phyloP scores from a whole-genome alignment of 257 asterid genomes.

The Orobanche coerulescens region DNA sequence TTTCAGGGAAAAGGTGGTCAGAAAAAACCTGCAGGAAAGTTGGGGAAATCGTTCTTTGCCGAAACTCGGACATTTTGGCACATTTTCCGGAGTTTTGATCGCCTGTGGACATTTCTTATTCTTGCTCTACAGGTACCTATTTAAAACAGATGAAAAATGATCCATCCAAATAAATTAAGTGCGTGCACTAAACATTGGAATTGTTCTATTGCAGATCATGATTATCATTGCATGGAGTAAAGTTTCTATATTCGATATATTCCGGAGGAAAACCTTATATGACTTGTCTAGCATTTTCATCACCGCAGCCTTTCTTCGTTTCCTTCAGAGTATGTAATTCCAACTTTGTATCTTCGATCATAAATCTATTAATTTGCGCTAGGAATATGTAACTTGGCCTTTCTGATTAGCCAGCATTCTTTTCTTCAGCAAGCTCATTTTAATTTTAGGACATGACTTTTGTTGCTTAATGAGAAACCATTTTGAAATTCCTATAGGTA shows the following conservation, averaged over 20 bases:
- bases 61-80: constrained; percentile 98
- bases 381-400: background rate
- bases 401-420: background rate
- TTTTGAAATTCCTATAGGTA: constrained; percentile 42
- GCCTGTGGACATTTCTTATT: constrained; percentile 85
- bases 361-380: background rate
- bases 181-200: constrained; percentile 22
- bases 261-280: constrained; percentile 49
- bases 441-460: constrained; percentile 12
- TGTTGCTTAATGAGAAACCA: constrained; percentile 16
- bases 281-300: constrained; percentile 75
- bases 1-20: constrained; percentile 64
- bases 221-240: constrained; percentile 73
- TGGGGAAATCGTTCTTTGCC: constrained; percentile 88
- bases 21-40: constrained; percentile 39
- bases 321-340: constrained; percentile 68
- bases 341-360: constrained; percentile 5
- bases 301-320: constrained; percentile 84
- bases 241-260: constrained; percentile 48
- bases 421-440: constrained; percentile 8
- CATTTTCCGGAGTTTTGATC: constrained; percentile 86
- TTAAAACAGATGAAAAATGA: constrained; percentile 16
- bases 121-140: constrained; percentile 70
- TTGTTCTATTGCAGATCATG: constrained; percentile 56
- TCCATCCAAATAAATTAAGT: background rate